Evolutionary conservation across 768 basidiomycete genomes (phyloP).

Genomic region (Lentinus brumalis): DNA sequence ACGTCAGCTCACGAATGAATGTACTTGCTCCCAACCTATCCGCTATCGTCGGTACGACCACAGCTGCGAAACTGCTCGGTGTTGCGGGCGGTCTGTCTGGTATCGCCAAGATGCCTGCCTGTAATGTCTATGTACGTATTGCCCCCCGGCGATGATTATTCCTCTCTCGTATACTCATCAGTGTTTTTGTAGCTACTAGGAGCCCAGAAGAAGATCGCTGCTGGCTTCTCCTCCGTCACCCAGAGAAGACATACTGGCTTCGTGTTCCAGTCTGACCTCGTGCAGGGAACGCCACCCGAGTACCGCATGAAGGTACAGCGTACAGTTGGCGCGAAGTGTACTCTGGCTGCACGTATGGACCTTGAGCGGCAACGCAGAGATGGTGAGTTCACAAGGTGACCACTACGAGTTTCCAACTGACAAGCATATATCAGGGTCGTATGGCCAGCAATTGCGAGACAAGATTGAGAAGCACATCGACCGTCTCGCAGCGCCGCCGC

Average conservation of each 20-base stretch:
- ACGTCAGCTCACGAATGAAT: slow-evolving; percentile 99
- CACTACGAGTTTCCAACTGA: neutral
- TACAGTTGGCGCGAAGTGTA: slow-evolving; percentile 90
- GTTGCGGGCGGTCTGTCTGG: slow-evolving; percentile 93
- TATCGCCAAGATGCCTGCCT: slow-evolving; percentile 91
- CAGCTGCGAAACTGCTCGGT: slow-evolving; percentile 97
- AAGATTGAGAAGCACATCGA: slow-evolving; percentile 95
- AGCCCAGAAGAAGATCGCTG: slow-evolving; percentile 88
- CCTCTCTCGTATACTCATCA: neutral
- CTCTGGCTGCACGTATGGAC: slow-evolving; percentile 91
- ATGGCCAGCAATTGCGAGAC: slow-evolving; percentile 76
- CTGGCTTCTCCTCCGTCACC: slow-evolving; percentile 86
- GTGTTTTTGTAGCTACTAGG: slow-evolving; percentile 74
- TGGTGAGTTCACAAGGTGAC: slow-evolving; percentile 47
- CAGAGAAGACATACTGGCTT: slow-evolving; percentile 95
- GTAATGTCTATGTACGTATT: slow-evolving; percentile 85
- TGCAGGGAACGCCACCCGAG: slow-evolving; percentile 83
- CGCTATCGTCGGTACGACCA: slow-evolving; percentile 97
- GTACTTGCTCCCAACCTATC: slow-evolving; percentile 97
- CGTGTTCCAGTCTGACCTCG: slow-evolving; percentile 91
- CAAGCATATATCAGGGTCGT: slow-evolving; percentile 53
- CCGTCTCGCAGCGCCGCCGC: slow-evolving; percentile 89
- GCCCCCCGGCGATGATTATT: neutral
- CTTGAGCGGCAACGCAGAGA: slow-evolving; percentile 82
- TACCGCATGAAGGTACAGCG: slow-evolving; percentile 91